Base-by-base conservation (phyloP, 495 filamentous ascomycete genomes). In the Diplogelasinospora grovesii region DNA sequence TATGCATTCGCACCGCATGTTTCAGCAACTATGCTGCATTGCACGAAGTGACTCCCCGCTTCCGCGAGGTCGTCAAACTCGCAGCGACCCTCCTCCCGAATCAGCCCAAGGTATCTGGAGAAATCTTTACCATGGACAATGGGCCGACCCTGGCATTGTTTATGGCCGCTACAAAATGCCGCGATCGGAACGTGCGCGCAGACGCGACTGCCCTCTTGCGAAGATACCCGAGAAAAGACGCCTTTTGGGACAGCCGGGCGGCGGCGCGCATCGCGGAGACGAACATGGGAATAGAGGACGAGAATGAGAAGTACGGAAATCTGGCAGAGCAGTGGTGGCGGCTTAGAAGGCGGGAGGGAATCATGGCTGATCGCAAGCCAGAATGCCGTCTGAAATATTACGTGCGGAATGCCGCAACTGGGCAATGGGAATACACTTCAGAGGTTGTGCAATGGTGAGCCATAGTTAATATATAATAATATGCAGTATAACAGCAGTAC, bases 101-200 rank as follows among this genome's bases (percentile, higher is more conserved):
- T 14, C 48, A 50, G 38, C 44, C 25, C 32, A 9, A 28, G 7
- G 15, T 4, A 21, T 13, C 28, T 2, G 30, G 41, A 23, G 43
- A 48, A 23, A 18, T 37, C 1, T 52, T 58, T 34, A 52, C 54
- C 1, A 43, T 52, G 41, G 54, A 54, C 28, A 52, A 47, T 22
- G 51, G 54, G 3, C 54, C 42, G 5, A 45, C 41, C 3, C 34
- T 49, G 32, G 40, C 45, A 2, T 28, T 58, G 8, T 50, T 48
- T 26, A 22, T 50, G 22, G 43, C 37, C 7, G 45, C 52, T 5
- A 45, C 45, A 26, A 49, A 46, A 20, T 55, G 48, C 26, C 18
- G 26, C 10, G 48, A 58, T 23, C 16, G 16, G 15, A 20, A 19
- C 0, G 39, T 58, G 31, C 30, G 46, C 2, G 22, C 32, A 1